These are phyloP conservation scores for Neurospora africana DNA, from an alignment of 495 filamentous ascomycete species.

Conservation along the genomic window DNA sequence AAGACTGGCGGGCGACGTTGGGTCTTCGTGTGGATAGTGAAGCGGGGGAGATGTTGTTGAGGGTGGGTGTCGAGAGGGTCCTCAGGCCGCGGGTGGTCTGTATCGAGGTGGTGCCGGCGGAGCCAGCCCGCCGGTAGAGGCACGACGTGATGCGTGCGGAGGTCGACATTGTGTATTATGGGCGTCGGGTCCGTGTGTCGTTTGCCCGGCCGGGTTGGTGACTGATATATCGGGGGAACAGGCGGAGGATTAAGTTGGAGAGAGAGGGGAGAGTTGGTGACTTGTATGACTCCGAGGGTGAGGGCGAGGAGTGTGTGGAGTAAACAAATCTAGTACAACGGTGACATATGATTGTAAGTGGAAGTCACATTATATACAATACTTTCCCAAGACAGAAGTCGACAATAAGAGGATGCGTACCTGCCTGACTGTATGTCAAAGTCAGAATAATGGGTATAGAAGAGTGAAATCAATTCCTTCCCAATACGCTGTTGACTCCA, in stretches of 20 bases:
- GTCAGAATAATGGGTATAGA: not conserved
- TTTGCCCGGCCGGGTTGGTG: not conserved
- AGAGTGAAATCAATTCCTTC: not conserved
- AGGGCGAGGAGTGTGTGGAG: not conserved
- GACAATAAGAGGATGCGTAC: not conserved
- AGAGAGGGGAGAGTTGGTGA: not conserved
- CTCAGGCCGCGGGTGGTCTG: constrained; percentile 9
- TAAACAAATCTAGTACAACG: not conserved
- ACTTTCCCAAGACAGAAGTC: not conserved
- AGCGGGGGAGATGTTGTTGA: constrained; percentile 3
- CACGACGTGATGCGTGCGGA: constrained; percentile 18
- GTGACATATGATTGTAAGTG: not conserved
- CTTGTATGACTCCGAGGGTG: not conserved
- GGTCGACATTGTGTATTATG: constrained; percentile 13
- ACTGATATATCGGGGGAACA: not conserved
- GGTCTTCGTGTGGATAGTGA: not conserved
- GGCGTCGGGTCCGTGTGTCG: not conserved
- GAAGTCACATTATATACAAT: not conserved
- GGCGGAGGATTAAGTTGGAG: not conserved
- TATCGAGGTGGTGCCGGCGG: constrained; percentile 4
- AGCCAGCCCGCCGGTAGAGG: constrained; percentile 18
- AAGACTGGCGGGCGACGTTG: not conserved
- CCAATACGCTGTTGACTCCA: not conserved
- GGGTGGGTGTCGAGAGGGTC: constrained; percentile 9
- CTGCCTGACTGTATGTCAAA: not conserved